phyloP scores from a whole-genome alignment of 1,139 yeast species.

The Zygoascus hellenicus region DNA sequence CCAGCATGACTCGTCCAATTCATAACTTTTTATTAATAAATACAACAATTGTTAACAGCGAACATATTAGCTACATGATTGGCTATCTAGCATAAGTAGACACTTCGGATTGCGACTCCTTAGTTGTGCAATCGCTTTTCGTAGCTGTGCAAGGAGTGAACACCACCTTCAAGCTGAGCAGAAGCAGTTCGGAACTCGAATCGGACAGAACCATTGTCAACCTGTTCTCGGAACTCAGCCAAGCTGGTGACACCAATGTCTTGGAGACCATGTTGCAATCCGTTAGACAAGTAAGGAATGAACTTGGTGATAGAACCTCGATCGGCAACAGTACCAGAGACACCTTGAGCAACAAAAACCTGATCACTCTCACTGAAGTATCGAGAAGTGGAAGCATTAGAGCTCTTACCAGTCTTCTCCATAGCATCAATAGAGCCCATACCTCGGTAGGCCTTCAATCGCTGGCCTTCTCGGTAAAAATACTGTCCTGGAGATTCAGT shows the following conservation, averaged over 20 bases:
- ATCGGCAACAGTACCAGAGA: slow-evolving; percentile 93
- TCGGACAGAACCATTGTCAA: slow-evolving; percentile 67
- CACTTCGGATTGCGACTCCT: background rate
- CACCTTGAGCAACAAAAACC: slow-evolving; percentile 99
- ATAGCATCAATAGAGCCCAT: slow-evolving; percentile 99
- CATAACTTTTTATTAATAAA: background rate
- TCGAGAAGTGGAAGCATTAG: slow-evolving; percentile 97
- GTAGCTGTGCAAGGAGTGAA: slow-evolving; percentile 90
- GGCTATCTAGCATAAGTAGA: background rate
- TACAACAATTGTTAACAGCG: background rate
- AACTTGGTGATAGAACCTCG: slow-evolving; percentile 93
- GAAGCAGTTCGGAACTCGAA: slow-evolving; percentile 98
- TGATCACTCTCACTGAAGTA: slow-evolving; percentile 94
- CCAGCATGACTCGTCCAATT: background rate
- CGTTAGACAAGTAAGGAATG: slow-evolving; percentile 88
- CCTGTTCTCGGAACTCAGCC: slow-evolving; percentile 56
- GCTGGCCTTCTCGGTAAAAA: slow-evolving; percentile 96
- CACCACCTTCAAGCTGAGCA: slow-evolving; percentile 99
- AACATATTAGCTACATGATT: background rate
- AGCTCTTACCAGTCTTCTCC: slow-evolving; percentile 83
- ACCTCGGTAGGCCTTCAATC: slow-evolving; percentile 97
- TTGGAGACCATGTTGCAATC: slow-evolving; percentile 97
- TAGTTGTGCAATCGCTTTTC: slow-evolving; percentile 95
- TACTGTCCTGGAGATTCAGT: slow-evolving; percentile 98
- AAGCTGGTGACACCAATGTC: slow-evolving; percentile 85